phyloP scores from a whole-genome alignment of 306 rosid species.

The Dalbergia cochinchinensis region DNA sequence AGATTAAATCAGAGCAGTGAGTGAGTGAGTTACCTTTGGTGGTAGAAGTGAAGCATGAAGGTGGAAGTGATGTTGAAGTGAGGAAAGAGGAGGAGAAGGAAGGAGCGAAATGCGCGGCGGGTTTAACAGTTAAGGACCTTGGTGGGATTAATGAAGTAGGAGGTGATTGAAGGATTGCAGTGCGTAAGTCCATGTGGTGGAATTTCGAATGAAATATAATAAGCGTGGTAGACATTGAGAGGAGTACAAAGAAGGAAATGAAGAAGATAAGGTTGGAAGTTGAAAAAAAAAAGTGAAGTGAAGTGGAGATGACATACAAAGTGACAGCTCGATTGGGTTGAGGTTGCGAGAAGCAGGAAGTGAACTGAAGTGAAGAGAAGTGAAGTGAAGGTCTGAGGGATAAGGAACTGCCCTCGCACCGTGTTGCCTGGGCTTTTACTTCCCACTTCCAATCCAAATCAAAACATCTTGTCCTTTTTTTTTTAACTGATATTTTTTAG shows the following conservation, averaged over 20 bases:
- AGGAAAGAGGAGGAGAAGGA: constrained; percentile 37
- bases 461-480: not conserved
- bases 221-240: not conserved
- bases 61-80: constrained; percentile 35
- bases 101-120: constrained; percentile 14
- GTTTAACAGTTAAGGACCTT: constrained; percentile 29
- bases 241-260: not conserved
- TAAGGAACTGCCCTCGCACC: not conserved
- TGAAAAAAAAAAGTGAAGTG: not conserved
- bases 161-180: constrained; percentile 20
- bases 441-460: not conserved
- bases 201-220: not conserved
- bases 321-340: too few species aligned
- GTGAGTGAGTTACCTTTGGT: constrained; percentile 48
- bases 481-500: too few species aligned
- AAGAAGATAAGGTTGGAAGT: not conserved
- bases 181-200: constrained; percentile 36
- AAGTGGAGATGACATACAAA: too few species aligned
- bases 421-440: not conserved
- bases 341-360: too few species aligned
- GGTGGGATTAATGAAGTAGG: not conserved
- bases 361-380: too few species aligned
- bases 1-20: not conserved
- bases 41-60: constrained; percentile 34
- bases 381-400: not conserved